Percentiles rank a stretch among this genome's conserved stretches.
Conservation (phyloP, 305 asterid genomes). For the Fraxinus velutina region DNA sequence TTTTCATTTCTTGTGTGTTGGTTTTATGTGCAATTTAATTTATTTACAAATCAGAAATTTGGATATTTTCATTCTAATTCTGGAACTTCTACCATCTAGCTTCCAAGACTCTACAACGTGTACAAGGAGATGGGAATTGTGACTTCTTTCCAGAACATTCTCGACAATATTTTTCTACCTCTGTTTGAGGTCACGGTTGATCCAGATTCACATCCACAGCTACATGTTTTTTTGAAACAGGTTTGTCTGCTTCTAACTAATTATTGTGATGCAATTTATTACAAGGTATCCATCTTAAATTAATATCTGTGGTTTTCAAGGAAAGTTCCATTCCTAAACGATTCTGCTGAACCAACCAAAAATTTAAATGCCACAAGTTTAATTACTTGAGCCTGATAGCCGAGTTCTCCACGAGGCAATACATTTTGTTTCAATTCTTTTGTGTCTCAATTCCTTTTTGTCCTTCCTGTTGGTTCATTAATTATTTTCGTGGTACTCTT, state of each 20-base stretch:
- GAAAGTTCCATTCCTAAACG: background rate
- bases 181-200: conserved; percentile 91
- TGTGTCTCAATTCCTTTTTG: background rate
- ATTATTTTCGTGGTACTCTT: background rate
- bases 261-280: conserved; percentile 4
- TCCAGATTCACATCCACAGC: conserved; percentile 97
- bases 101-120: conserved; percentile 89
- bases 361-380: background rate
- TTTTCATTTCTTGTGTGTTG: background rate
- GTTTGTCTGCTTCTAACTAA: conserved; percentile 33
- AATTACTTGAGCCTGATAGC: background rate
- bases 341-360: background rate
- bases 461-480: background rate
- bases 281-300: background rate
- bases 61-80: conserved; percentile 24
- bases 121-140: conserved; percentile 99
- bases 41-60: background rate
- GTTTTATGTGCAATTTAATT: background rate
- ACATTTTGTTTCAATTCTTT: background rate
- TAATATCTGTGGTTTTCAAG: background rate
- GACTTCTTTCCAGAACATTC: conserved; percentile 95
- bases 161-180: conserved; percentile 92
- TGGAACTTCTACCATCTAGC: conserved; percentile 46
- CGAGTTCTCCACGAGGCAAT: background rate
- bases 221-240: conserved; percentile 91